Evolutionary conservation across 306 rosid species (phyloP).

Genomic region (Casuarina glauca): DNA sequence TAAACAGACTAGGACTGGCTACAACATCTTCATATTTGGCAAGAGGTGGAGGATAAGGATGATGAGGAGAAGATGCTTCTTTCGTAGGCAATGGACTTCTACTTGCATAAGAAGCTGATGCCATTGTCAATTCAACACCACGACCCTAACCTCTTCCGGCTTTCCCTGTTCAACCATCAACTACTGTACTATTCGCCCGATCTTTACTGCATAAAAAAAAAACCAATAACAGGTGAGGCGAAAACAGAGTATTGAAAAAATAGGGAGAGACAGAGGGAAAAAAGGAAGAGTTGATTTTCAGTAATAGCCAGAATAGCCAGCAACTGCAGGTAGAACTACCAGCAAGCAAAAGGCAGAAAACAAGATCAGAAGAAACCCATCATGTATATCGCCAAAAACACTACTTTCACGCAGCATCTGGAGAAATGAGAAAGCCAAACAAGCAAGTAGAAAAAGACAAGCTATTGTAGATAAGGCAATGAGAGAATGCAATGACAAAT

Average conservation of each 20-base stretch:
- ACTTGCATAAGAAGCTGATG: slow-evolving; percentile 57
- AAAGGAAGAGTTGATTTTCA: slow-evolving; percentile 9
- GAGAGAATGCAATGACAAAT: neutral
- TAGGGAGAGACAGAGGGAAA: neutral
- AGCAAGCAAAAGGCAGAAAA: slow-evolving; percentile 8
- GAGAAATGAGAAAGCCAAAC: slow-evolving; percentile 31
- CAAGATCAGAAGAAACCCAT: slow-evolving; percentile 3
- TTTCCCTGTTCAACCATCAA: slow-evolving; percentile 35
- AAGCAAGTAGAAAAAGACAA: slow-evolving; percentile 38
- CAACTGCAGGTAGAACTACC: slow-evolving; percentile 13
- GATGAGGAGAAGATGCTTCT: slow-evolving; percentile 38
- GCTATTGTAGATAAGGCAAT: slow-evolving; percentile 28
- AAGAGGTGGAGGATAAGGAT: slow-evolving; percentile 57
- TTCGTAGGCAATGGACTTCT: slow-evolving; percentile 42
- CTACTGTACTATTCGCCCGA: slow-evolving; percentile 22
- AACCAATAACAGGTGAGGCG: neutral
- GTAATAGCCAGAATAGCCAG: neutral
- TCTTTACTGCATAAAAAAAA: slow-evolving; percentile 26
- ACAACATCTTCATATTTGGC: slow-evolving; percentile 62
- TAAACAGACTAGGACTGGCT: slow-evolving; percentile 53
- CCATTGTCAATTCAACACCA: slow-evolving; percentile 46
- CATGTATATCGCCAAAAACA: slow-evolving; percentile 17
- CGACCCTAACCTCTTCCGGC: slow-evolving; percentile 22
- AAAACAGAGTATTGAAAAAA: too few relatives aligned
- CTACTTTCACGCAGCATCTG: slow-evolving; percentile 38